Percentiles rank a stretch among this genome's conserved stretches.
These are phyloP conservation scores for Aureobasidium sp. DNA, from an alignment of 2,329 filamentous ascomycete species.

Conservation along the genomic window DNA sequence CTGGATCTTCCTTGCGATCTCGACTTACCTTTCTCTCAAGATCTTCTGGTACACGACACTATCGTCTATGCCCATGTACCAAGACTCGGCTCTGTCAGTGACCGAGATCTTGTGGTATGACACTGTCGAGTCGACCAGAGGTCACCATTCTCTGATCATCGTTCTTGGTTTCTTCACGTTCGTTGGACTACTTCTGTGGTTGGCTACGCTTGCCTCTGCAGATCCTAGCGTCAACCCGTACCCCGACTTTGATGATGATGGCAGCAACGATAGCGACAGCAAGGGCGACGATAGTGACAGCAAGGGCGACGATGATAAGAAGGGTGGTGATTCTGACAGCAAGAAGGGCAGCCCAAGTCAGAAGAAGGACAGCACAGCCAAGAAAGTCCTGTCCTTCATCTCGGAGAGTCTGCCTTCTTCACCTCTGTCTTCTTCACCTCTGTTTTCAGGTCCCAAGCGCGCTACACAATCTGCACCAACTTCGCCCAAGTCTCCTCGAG, in stretches of 20 bases:
- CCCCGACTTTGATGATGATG: background rate
- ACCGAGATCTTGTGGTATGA: background rate
- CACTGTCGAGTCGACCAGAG: background rate
- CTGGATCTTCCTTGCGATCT: background rate
- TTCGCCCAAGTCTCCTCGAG: background rate
- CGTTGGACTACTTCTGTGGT: background rate
- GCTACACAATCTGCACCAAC: background rate
- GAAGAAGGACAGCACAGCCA: background rate
- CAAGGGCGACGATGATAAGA: background rate
- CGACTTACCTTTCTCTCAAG: background rate
- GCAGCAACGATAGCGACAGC: background rate
- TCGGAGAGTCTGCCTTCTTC: background rate
- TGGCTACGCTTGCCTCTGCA: background rate
- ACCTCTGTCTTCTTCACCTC: background rate
- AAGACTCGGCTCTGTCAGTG: background rate
- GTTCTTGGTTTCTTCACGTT: background rate
- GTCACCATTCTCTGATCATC: background rate
- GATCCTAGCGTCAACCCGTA: background rate
- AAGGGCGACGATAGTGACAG: background rate
- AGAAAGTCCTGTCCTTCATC: background rate
- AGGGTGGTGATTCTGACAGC: background rate
- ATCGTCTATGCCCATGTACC: background rate
- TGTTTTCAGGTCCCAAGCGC: background rate
- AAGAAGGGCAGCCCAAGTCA: background rate
- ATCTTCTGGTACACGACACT: background rate